Base-by-base conservation (phyloP, 2,329 filamentous ascomycete species). In the Pochonia chlamydosporia region DNA sequence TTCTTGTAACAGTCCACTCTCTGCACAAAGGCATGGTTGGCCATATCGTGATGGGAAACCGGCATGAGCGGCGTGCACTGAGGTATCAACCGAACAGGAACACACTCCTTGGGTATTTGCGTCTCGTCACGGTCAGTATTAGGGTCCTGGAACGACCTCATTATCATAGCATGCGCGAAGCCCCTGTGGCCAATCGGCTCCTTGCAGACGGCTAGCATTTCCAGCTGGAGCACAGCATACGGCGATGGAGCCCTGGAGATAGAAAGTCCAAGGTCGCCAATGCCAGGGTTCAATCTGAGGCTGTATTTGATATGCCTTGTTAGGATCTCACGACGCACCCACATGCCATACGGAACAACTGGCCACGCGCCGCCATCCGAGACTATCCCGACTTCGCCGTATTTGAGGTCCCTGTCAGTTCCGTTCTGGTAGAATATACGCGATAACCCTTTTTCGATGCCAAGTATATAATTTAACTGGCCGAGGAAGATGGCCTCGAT, bases 351-450 rank as follows among this genome's bases (percentile, higher is more conserved):
- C 13, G 30, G 16, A 25, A 11, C 13, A 16, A 5, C 30, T 13
- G 30, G 42, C 11, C 11, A n/a, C n/a, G n/a, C 16, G 26, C 42
- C 30, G 21, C 24, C 24, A 20, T 31, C n/a, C 10, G 40, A 20
- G 25, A 20, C 11, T 7, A 20, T 3, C 1, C 14, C 11, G 1
- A 3, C n/a, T 24, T n/a, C n/a, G 30, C 18, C 16, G 30, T 25
- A 1, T 16, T 16, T 13, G 9, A 36, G 24, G 8, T 18, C 41
- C 31, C 21, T 13, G 6, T 3, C 7, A 8, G 42, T 25, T 14
- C 42, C 30, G 16, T 44, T 37, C 20, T 44, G 30, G 30, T 44
- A 44, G 42, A 44, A 44, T 18, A 26, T 26, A n/a, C 42, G 42
- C 11, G 26, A 18, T 16, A 11, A 24, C 11, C 42, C 28, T n/a